These are phyloP conservation scores for Colletotrichum zoysiae DNA, from an alignment of 2,329 filamentous ascomycete species.

Conservation along the genomic window DNA sequence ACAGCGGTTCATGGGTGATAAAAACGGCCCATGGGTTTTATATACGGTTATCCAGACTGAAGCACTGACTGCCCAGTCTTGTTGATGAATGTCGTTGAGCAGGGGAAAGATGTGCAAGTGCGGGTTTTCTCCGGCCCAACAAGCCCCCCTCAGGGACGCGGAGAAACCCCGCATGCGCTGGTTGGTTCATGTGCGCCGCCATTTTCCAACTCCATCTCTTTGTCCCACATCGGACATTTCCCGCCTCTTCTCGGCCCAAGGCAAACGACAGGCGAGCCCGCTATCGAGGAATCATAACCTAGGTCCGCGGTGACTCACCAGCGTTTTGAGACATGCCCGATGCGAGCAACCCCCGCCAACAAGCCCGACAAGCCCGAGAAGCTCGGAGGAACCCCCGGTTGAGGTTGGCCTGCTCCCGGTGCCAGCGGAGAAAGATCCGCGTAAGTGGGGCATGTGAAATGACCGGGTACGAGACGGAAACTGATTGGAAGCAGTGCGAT, in stretches of 20 bases:
- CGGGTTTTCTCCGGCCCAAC: constrained; percentile 28
- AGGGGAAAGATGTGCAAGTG: background rate
- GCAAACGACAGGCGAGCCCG: constrained; percentile 27
- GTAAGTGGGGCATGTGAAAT: constrained; percentile 46
- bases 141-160: constrained; percentile 1
- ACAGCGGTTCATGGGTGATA: background rate
- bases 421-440: constrained; percentile 64
- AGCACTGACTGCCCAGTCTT: background rate
- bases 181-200: no score
- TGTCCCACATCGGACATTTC: constrained; percentile 34
- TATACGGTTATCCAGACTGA: background rate
- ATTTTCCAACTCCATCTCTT: constrained; percentile 40
- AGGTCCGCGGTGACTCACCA: background rate
- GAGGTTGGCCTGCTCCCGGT: constrained; percentile 48
- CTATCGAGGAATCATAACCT: background rate
- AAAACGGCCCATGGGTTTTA: no score
- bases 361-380: constrained; percentile 42
- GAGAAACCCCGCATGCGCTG: background rate
- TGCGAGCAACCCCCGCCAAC: constrained; percentile 21
- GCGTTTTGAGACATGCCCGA: constrained; percentile 26
- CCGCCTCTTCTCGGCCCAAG: constrained; percentile 10
- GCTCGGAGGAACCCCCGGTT: constrained; percentile 47
- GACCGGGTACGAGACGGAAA: background rate
- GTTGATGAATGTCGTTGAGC: background rate
- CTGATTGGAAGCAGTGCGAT: constrained; percentile 55